A percentile compares a stretch with the other conserved stretches of the same genome.
Evolutionary conservation across 108 stramenopile species (phyloP).

Genomic region (Fragilaria crotonensis): DNA sequence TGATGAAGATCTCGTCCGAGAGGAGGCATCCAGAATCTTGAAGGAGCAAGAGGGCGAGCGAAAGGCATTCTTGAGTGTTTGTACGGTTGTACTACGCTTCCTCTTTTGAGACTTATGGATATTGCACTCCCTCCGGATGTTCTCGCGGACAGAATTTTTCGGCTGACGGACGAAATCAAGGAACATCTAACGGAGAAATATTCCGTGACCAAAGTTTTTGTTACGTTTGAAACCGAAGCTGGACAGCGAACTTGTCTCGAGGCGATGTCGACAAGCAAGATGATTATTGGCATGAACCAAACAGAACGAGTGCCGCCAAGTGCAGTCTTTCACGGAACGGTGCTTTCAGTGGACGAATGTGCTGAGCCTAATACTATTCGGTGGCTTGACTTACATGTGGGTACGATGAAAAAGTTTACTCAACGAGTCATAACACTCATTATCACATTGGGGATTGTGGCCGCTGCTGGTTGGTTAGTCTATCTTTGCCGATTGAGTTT

Average conservation of each 20-base stretch:
- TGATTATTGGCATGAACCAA: slow-evolving; percentile 35
- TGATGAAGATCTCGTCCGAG: slow-evolving; percentile 31
- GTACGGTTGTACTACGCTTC: slow-evolving; percentile 17
- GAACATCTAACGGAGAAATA: slow-evolving; percentile 49
- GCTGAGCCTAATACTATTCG: slow-evolving; percentile 55
- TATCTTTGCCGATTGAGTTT: slow-evolving; percentile 5
- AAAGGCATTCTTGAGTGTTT: slow-evolving; percentile 23
- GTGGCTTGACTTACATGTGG: slow-evolving; percentile 44
- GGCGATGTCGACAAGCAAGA: slow-evolving; percentile 36
- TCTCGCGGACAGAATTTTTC: slow-evolving; percentile 28
- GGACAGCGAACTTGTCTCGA: slow-evolving; percentile 59
- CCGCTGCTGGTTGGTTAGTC: slow-evolving; percentile 23
- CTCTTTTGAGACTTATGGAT: slow-evolving; percentile 25
- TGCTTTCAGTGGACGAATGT: slow-evolving; percentile 47
- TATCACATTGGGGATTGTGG: slow-evolving; percentile 45
- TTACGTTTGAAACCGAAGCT: slow-evolving; percentile 79
- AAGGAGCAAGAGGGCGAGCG: slow-evolving; percentile 17
- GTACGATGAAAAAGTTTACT: slow-evolving; percentile 10
- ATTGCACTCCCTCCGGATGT: slow-evolving; percentile 29
- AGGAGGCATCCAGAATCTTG: slow-evolving; percentile 16
- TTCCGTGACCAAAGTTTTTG: slow-evolving; percentile 46
- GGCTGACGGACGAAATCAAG: slow-evolving; percentile 42
- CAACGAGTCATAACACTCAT: slow-evolving; percentile 25
- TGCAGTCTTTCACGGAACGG: slow-evolving; percentile 34
- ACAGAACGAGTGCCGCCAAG: slow-evolving; percentile 22